Conservation (phyloP, 2,329 filamentous ascomycete species). For the Pyrenophora tritici-repentis region DNA sequence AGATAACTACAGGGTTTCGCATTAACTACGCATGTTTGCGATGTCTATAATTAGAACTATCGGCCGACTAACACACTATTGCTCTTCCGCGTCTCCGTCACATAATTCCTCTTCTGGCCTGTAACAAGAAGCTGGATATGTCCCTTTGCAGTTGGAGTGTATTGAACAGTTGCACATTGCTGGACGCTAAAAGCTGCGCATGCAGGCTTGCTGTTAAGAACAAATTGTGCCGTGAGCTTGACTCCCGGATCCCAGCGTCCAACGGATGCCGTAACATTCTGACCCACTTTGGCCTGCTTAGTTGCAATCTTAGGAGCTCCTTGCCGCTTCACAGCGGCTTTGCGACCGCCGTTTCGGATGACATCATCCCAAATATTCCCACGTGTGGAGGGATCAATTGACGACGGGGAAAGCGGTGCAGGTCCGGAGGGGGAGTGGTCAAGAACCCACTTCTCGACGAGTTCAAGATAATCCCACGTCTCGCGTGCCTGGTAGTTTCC, state of each 20-base stretch:
- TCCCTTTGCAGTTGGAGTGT: slow-evolving; percentile 15
- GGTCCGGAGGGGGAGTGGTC: slow-evolving; percentile 41
- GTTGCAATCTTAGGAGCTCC: slow-evolving; percentile 28
- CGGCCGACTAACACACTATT: slow-evolving; percentile 9
- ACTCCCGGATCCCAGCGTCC: slow-evolving; percentile 49
- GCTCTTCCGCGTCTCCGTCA: slow-evolving; percentile 29
- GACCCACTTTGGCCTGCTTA: slow-evolving; percentile 7
- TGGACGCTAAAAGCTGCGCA: slow-evolving; percentile 30
- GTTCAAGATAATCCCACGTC: slow-evolving; percentile 44
- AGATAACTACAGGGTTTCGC: too few species aligned
- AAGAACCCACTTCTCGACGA: slow-evolving; percentile 36
- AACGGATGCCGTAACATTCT: slow-evolving; percentile 21
- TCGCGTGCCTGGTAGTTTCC: slow-evolving; percentile 41
- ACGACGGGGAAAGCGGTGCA: slow-evolving; percentile 29
- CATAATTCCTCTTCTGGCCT: slow-evolving; percentile 29
- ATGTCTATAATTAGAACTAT: too few species aligned
- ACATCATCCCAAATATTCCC: slow-evolving; percentile 46
- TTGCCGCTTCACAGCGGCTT: slow-evolving; percentile 43
- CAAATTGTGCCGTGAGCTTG: slow-evolving; percentile 41
- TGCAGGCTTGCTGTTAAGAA: slow-evolving; percentile 30
- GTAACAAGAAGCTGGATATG: slow-evolving; percentile 21
- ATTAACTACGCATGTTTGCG: too few species aligned
- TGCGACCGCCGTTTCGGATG: slow-evolving; percentile 37
- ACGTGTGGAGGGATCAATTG: slow-evolving; percentile 24
- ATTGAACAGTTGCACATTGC: slow-evolving; percentile 27